These are phyloP conservation scores for Apiospora hydei DNA, from an alignment of 2,329 filamentous ascomycete genomes.

Conservation along the genomic window DNA sequence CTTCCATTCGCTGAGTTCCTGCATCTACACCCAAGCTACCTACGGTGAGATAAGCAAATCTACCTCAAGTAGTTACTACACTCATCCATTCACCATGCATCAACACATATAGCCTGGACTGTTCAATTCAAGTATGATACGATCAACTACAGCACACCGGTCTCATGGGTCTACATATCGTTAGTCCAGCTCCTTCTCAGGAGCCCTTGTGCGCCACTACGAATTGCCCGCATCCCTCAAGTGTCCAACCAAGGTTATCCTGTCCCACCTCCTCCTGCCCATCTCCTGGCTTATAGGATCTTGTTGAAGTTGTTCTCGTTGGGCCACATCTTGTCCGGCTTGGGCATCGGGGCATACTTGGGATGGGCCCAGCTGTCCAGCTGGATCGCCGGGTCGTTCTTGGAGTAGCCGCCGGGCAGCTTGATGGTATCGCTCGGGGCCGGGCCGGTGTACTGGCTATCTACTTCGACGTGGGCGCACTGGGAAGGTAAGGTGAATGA, in stretches of 20 bases:
- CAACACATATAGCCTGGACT: too few relatives aligned
- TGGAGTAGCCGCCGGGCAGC: slow-evolving; percentile 13
- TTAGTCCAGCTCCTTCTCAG: too few relatives aligned
- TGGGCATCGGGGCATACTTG: not conserved
- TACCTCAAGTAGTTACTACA: too few relatives aligned
- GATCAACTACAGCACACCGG: too few relatives aligned
- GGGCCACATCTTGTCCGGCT: slow-evolving; percentile 21
- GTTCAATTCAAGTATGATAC: too few relatives aligned
- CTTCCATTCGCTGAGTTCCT: too few relatives aligned
- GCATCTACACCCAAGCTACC: too few relatives aligned
- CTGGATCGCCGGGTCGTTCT: not conserved
- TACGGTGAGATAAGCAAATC: too few relatives aligned
- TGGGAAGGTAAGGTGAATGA: too few relatives aligned
- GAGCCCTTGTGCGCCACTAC: too few relatives aligned
- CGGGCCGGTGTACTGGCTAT: not conserved
- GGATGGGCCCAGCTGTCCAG: slow-evolving; percentile 15
- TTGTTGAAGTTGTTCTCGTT: slow-evolving; percentile 18
- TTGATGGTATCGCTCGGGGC: slow-evolving; percentile 6
- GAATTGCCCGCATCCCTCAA: not conserved
- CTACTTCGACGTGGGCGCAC: slow-evolving; percentile 19
- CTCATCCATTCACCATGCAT: too few relatives aligned
- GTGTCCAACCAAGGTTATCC: not conserved
- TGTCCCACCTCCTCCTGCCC: not conserved
- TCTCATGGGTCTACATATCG: too few relatives aligned
- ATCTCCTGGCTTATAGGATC: not conserved